Evolutionary conservation across 2,329 filamentous ascomycete species (phyloP).

Genomic region (Davidsoniella neocaledoniae): DNA sequence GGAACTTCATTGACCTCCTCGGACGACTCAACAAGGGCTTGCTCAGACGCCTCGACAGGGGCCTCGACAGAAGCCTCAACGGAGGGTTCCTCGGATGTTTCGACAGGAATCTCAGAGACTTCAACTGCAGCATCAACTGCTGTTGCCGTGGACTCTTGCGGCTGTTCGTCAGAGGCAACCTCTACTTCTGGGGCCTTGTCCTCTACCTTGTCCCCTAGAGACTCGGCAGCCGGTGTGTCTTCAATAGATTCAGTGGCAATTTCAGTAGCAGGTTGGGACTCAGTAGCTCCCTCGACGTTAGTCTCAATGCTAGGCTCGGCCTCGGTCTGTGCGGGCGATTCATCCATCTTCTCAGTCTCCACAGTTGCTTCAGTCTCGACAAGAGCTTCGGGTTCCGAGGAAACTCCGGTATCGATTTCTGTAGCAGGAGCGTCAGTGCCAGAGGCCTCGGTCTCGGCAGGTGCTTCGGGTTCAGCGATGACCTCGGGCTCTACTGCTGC

Average conservation of each 20-base stretch:
- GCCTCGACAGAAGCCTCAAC: conserved; percentile 1
- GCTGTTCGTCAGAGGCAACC: not conserved
- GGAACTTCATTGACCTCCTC: conserved; percentile 4
- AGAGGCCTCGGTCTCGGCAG: conserved; percentile 7
- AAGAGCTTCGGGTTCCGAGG: not conserved
- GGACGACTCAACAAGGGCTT: conserved; percentile 2
- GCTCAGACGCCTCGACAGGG: conserved; percentile 6
- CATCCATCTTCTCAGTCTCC: conserved; percentile 2
- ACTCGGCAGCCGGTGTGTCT: conserved; percentile 1
- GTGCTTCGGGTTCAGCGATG: not conserved
- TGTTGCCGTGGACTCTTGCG: conserved; percentile 16
- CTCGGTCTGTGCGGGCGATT: not conserved
- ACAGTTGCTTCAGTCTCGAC: conserved; percentile 1
- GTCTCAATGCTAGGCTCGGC: conserved; percentile 2
- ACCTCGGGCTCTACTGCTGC: not conserved
- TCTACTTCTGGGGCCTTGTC: conserved; percentile 22
- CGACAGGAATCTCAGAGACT: conserved; percentile 10
- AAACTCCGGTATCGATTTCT: too few species aligned
- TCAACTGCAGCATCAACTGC: not conserved
- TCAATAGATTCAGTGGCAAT: conserved; percentile 1
- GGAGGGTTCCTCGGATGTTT: conserved; percentile 5
- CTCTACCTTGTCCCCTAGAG: too few species aligned
- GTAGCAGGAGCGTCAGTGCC: conserved; percentile 6
- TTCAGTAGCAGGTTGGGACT: not conserved
- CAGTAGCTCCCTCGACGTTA: not conserved